These are phyloP conservation scores for Dendrocalamus latiflorus DNA, from an alignment of 202 grass and related monocot genomes.

Conservation along the genomic window DNA sequence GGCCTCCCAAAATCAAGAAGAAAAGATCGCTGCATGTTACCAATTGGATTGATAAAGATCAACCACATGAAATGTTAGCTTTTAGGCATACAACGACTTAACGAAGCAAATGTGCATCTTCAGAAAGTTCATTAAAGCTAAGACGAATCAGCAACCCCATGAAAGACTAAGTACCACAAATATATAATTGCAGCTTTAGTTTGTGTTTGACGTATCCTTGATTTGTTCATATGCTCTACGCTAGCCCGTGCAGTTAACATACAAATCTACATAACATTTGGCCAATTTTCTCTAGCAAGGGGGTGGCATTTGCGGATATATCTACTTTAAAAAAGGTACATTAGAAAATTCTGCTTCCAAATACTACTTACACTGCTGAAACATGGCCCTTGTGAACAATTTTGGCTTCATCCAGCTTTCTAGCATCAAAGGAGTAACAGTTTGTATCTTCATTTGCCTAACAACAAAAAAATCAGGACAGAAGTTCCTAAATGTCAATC, in stretches of 20 bases:
- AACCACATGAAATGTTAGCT: slow-evolving; percentile 1
- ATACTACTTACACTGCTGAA: slow-evolving; percentile 84
- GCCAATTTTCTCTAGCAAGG: not conserved
- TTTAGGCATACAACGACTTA: not conserved
- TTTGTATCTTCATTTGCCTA: slow-evolving; percentile 99
- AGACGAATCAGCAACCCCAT: not conserved
- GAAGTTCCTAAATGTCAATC: slow-evolving; percentile 3
- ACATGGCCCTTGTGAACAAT: slow-evolving; percentile 95
- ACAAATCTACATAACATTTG: not conserved
- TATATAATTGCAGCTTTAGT: not conserved
- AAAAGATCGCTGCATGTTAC: not conserved
- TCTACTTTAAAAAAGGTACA: not conserved
- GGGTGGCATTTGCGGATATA: not conserved
- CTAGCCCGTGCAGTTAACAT: no score
- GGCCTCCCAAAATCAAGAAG: not conserved
- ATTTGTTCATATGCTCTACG: no score
- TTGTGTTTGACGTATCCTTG: no score
- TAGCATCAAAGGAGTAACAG: slow-evolving; percentile 89
- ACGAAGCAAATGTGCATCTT: not conserved
- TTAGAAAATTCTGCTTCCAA: not conserved
- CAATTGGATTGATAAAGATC: not conserved
- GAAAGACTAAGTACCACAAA: not conserved
- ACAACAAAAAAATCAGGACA: slow-evolving; percentile 17
- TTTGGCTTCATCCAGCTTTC: slow-evolving; percentile 85
- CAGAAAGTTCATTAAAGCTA: not conserved